These are phyloP conservation scores for Aspergillus tanneri DNA, from an alignment of 2,329 filamentous ascomycete genomes.

Conservation along the genomic window DNA sequence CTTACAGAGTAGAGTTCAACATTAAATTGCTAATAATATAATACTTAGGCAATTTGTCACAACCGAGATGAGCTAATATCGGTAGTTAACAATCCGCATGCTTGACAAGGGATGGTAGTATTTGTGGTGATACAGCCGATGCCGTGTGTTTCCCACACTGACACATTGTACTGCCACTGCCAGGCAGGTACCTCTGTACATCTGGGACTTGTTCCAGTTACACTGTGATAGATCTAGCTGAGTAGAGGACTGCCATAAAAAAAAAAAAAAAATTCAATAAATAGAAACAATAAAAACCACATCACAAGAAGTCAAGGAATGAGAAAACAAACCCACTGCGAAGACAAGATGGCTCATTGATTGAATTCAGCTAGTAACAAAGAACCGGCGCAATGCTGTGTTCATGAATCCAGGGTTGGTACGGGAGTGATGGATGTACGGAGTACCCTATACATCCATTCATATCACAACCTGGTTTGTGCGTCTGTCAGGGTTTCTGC, in stretches of 20 bases:
- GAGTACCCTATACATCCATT: too few relatives aligned
- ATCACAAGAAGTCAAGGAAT: too few relatives aligned
- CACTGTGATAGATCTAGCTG: not conserved
- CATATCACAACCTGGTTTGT: conserved; percentile 5
- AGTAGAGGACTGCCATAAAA: not conserved
- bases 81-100: not conserved
- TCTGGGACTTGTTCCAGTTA: not conserved
- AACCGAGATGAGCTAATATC: not conserved
- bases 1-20: not conserved
- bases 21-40: not conserved
- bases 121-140: not conserved
- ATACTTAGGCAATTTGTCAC: not conserved
- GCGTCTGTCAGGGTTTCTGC: conserved; percentile 8
- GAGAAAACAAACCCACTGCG: too few relatives aligned
- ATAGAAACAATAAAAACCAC: too few relatives aligned
- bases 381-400: not conserved
- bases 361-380: not conserved
- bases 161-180: not conserved
- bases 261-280: not conserved
- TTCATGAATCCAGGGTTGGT: not conserved
- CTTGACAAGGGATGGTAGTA: not conserved
- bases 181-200: not conserved
- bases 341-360: too few relatives aligned
- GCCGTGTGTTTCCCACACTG: not conserved
- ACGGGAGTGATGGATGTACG: not conserved